Conservation (phyloP, 345 rosid genomes). For the Gossypium stocksii region DNA sequence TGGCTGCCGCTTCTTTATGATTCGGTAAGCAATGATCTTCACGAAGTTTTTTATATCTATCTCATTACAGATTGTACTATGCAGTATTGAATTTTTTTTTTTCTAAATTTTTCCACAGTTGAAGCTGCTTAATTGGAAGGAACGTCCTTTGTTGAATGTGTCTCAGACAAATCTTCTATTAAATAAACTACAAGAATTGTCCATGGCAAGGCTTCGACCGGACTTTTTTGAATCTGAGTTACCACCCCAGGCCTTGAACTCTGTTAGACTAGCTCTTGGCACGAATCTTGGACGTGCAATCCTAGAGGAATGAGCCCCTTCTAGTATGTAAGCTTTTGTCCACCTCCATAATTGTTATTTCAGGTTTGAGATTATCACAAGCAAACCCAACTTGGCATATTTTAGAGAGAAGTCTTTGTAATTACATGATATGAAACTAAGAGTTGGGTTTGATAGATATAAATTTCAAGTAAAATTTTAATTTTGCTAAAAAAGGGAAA, state of each 20-base stretch:
- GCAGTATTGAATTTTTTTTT: neutral
- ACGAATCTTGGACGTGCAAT: constrained; percentile 81
- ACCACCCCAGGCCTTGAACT: constrained; percentile 55
- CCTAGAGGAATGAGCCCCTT: constrained; percentile 45
- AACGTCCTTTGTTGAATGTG: constrained; percentile 58
- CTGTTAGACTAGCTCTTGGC: constrained; percentile 78
- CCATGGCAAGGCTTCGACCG: constrained; percentile 67
- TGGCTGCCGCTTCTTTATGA: constrained; percentile 90
- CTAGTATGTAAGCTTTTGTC: neutral
- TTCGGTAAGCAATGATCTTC: constrained; percentile 44
- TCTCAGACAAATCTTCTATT: constrained; percentile 64
- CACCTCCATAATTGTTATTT: neutral
- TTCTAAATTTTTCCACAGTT: constrained; percentile 34
- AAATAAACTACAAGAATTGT: constrained; percentile 78
- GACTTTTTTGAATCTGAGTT: constrained; percentile 56
- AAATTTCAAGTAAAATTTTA: no score
- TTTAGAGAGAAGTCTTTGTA: neutral
- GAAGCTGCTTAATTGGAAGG: constrained; percentile 75
- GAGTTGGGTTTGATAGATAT: neutral
- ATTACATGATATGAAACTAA: constrained; percentile 66
- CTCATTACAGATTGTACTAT: neutral
- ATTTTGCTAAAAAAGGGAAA: no score
- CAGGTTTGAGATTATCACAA: neutral
- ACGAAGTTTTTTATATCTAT: neutral
- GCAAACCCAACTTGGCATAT: neutral